phyloP scores from a whole-genome alignment of 352 stramenopile genomes.

The Phytophthora hibernalis region DNA sequence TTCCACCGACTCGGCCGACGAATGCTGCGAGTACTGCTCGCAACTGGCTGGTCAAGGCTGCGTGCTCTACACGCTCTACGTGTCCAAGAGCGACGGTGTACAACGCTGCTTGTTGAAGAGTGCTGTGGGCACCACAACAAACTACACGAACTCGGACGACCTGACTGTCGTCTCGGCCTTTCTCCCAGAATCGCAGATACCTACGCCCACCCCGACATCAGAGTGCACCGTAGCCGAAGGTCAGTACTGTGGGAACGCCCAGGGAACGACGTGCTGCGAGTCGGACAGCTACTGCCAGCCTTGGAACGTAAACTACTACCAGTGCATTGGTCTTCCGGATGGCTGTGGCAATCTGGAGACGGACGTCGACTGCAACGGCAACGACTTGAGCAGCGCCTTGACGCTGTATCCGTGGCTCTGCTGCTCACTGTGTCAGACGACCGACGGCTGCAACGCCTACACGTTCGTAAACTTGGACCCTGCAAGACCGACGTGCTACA shows the following conservation, averaged over 20 bases:
- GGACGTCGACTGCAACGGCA: slow-evolving; percentile 58
- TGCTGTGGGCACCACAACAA: slow-evolving; percentile 22
- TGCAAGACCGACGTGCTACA: slow-evolving; percentile 47
- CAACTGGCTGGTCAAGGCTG: slow-evolving; percentile 25
- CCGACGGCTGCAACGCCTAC: slow-evolving; percentile 45
- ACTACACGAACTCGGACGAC: slow-evolving; percentile 30
- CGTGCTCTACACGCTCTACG: slow-evolving; percentile 36
- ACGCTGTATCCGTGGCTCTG: slow-evolving; percentile 44
- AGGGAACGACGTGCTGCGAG: slow-evolving; percentile 47
- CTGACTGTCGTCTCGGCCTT: slow-evolving; percentile 34
- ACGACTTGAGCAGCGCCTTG: slow-evolving; percentile 43
- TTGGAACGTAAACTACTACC: slow-evolving; percentile 62
- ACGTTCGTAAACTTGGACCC: slow-evolving; percentile 56
- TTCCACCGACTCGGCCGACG: slow-evolving; percentile 25
- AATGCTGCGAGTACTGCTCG: slow-evolving; percentile 36
- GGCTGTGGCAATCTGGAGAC: slow-evolving; percentile 49
- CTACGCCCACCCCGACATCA: slow-evolving; percentile 19
- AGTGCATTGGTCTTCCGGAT: slow-evolving; percentile 48
- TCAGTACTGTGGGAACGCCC: slow-evolving; percentile 51
- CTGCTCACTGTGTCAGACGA: slow-evolving; percentile 42
- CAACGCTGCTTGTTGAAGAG: slow-evolving; percentile 38
- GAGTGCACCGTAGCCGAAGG: slow-evolving; percentile 35
- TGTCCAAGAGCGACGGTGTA: slow-evolving; percentile 30
- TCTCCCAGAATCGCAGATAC: slow-evolving; percentile 14
- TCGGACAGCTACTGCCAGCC: slow-evolving; percentile 52